Evolutionary conservation across 768 basidiomycete species (phyloP).

Genomic region (Hygrophoropsis aurantiaca): DNA sequence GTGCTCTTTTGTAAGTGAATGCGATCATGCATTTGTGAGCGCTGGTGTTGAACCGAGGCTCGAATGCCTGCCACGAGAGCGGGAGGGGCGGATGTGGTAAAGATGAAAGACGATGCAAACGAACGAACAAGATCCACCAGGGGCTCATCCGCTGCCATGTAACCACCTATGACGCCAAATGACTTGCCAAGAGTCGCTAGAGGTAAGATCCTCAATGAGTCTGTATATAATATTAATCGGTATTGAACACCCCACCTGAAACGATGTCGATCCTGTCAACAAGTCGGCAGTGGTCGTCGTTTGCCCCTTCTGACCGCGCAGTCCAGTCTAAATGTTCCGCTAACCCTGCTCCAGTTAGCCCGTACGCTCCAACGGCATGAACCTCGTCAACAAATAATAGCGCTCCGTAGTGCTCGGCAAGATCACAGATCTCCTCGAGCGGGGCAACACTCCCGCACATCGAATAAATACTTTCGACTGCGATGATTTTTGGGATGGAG

Average conservation of each 20-base stretch:
- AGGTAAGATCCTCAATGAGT: too few species aligned
- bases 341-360: constrained; percentile 94
- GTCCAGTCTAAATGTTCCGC: constrained; percentile 98
- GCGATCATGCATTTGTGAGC: constrained; percentile 87
- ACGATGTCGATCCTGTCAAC: constrained; percentile 91
- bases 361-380: constrained; percentile 93
- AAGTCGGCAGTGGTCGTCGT: constrained; percentile 66
- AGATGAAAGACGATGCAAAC: constrained; percentile 98
- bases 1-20: constrained; percentile 95
- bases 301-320: constrained; percentile 74
- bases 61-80: constrained; percentile 90
- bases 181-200: constrained; percentile 98
- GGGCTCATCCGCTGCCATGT: constrained; percentile 91
- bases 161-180: constrained; percentile 95
- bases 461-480: constrained; percentile 97
- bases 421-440: constrained; percentile 93
- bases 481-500: constrained; percentile 94
- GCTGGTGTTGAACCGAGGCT: constrained; percentile 91
- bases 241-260: constrained; percentile 94
- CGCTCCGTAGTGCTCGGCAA: constrained; percentile 95
- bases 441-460: constrained; percentile 99
- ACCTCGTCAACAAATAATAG: constrained; percentile 98
- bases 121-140: constrained; percentile 97
- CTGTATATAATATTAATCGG: too few species aligned
- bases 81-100: constrained; percentile 97